Evolutionary conservation across 2,329 filamentous ascomycete genomes (phyloP).

Genomic region (Monilinia laxa): DNA sequence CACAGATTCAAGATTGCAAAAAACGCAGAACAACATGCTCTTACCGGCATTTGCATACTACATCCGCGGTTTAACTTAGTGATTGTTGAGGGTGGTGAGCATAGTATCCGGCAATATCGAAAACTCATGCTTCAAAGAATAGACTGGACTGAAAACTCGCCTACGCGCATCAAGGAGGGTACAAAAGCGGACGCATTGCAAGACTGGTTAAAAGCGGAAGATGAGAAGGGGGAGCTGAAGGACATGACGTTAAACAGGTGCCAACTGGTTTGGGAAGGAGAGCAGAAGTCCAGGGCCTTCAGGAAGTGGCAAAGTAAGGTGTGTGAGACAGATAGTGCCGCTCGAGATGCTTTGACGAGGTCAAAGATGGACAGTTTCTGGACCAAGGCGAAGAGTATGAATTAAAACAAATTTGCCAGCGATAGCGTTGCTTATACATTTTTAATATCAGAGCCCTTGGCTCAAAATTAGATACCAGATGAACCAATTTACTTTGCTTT

Average conservation of each 20-base stretch:
- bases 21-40: conserved; percentile 84
- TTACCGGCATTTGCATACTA: conserved; percentile 90
- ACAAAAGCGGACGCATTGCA: conserved; percentile 64
- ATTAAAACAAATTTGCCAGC: conserved; percentile 26
- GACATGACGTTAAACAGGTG: conserved; percentile 83
- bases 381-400: conserved; percentile 73
- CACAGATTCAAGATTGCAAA: conserved; percentile 91
- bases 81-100: conserved; percentile 85
- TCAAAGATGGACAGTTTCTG: conserved; percentile 95
- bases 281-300: conserved; percentile 77
- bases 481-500: conserved; percentile 12
- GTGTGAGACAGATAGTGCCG: conserved; percentile 90
- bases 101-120: conserved; percentile 80
- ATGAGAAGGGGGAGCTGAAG: conserved; percentile 74
- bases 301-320: conserved; percentile 85
- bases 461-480: conserved; percentile 15
- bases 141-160: conserved; percentile 88
- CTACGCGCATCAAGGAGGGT: conserved; percentile 60
- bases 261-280: conserved; percentile 84
- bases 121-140: conserved; percentile 93
- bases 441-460: background rate
- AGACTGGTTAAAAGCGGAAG: conserved; percentile 76
- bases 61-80: conserved; percentile 86
- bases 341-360: conserved; percentile 73
- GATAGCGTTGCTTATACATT: background rate